Conservation (phyloP, 202 grass and related monocot species). For the Setaria viridis region DNA sequence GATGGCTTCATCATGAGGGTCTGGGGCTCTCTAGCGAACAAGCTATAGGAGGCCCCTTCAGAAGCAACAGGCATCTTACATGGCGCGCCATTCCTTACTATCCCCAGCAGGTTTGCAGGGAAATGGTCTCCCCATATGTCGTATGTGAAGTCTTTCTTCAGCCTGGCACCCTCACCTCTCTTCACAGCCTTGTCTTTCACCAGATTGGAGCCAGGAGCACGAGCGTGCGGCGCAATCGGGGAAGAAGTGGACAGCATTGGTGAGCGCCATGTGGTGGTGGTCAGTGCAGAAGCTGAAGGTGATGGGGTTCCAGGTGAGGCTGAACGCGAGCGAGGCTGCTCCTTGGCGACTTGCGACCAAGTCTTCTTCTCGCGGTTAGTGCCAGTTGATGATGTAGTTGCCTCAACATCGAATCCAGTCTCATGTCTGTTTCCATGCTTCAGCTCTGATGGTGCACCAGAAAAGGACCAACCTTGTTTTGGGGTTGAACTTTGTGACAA, state of each 20-base stretch:
- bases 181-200: slow-evolving; percentile 67
- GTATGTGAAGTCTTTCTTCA: slow-evolving; percentile 75
- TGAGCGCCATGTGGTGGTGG: slow-evolving; percentile 16
- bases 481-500: slow-evolving; percentile 78
- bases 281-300: slow-evolving; percentile 37
- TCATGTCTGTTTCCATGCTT: slow-evolving; percentile 57
- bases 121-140: slow-evolving; percentile 96
- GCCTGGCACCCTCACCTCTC: slow-evolving; percentile 45
- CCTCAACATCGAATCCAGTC: slow-evolving; percentile 39
- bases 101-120: slow-evolving; percentile 64
- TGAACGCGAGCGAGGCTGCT: slow-evolving; percentile 49
- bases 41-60: slow-evolving; percentile 83
- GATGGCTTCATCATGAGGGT: slow-evolving; percentile 77
- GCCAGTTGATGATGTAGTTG: slow-evolving; percentile 43
- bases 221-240: slow-evolving; percentile 60
- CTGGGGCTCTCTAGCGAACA: slow-evolving; percentile 87
- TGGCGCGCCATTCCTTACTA: slow-evolving; percentile 50
- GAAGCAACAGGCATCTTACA: slow-evolving; percentile 62
- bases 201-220: slow-evolving; percentile 83
- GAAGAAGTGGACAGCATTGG: slow-evolving; percentile 49
- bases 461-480: slow-evolving; percentile 64
- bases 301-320: slow-evolving; percentile 36
- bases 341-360: slow-evolving; percentile 35
- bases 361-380: slow-evolving; percentile 38
- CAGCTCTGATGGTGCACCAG: slow-evolving; percentile 48